These are phyloP conservation scores for Botrytis sinoallii DNA, from an alignment of 2,329 filamentous ascomycete species.

Conservation along the genomic window DNA sequence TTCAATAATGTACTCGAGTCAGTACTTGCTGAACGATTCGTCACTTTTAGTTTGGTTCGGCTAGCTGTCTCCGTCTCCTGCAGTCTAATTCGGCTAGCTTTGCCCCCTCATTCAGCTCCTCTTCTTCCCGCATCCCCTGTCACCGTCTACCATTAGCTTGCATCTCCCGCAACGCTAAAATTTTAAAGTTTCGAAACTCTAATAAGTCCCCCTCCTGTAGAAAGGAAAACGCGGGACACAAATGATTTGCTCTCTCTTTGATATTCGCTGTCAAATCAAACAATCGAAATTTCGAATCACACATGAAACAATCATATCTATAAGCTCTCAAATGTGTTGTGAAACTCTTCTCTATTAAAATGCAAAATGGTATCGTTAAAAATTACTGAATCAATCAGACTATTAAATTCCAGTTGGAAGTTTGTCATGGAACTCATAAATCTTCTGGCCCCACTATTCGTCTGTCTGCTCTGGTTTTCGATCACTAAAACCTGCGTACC, in stretches of 20 bases:
- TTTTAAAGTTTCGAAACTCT: not conserved
- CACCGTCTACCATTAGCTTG: not conserved
- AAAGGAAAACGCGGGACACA: not conserved
- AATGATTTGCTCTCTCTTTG: not conserved
- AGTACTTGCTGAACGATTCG: not conserved
- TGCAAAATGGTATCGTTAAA: not conserved
- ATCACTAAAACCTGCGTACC: not conserved
- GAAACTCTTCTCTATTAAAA: not conserved
- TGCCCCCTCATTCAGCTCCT: not conserved
- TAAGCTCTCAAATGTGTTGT: not conserved
- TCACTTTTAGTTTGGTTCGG: not conserved
- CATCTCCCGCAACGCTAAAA: not conserved
- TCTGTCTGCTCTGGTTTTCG: not conserved
- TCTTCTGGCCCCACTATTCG: not conserved
- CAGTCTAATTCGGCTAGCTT: not conserved
- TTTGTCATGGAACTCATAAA: not conserved
- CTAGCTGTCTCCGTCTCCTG: not conserved
- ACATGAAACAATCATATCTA: not conserved
- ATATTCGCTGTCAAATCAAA: not conserved
- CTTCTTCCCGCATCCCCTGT: not conserved
- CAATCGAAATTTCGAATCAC: not conserved
- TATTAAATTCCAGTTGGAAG: fast-evolving
- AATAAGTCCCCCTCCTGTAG: not conserved
- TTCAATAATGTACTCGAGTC: not conserved
- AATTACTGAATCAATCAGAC: not conserved